Conservation (phyloP, 257 asterid genomes). For the Cynanchum wilfordii region DNA sequence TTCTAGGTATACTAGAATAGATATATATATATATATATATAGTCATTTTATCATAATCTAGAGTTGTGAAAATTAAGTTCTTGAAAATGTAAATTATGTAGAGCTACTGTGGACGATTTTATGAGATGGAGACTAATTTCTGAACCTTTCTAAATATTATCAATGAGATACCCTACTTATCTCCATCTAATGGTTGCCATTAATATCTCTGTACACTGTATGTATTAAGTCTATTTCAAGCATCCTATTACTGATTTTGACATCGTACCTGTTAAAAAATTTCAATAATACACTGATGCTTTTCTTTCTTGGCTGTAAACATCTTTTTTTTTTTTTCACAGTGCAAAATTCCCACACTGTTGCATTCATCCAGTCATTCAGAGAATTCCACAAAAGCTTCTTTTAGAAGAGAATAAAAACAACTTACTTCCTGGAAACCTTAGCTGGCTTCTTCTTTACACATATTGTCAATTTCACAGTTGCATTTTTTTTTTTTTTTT, state of each 20-base stretch:
- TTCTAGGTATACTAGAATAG: neutral
- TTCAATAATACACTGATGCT: constrained; percentile 6
- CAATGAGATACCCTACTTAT: constrained; percentile 14
- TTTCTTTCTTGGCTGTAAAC: neutral
- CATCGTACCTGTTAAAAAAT: constrained; percentile 7
- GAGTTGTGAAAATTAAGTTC: neutral
- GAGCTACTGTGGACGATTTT: neutral
- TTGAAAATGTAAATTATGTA: neutral
- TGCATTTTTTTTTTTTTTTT: too few species aligned
- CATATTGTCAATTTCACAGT: too few species aligned
- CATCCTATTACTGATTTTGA: constrained; percentile 11
- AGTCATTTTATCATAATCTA: neutral
- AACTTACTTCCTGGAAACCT: neutral
- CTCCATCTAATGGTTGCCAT: constrained; percentile 13
- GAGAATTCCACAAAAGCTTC: neutral
- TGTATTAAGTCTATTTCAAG: constrained; percentile 1
- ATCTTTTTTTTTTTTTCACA: neutral
- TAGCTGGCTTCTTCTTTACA: neutral
- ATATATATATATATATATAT: too few species aligned
- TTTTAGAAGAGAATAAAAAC: neutral
- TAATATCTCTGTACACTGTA: constrained; percentile 12
- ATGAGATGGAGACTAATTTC: neutral
- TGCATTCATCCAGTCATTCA: neutral
- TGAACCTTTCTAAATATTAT: constrained; percentile 9
- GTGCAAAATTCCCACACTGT: neutral